Evolutionary conservation across 2,329 filamentous ascomycete species (phyloP).

Genomic region (Sarocladiaceae sp.): DNA sequence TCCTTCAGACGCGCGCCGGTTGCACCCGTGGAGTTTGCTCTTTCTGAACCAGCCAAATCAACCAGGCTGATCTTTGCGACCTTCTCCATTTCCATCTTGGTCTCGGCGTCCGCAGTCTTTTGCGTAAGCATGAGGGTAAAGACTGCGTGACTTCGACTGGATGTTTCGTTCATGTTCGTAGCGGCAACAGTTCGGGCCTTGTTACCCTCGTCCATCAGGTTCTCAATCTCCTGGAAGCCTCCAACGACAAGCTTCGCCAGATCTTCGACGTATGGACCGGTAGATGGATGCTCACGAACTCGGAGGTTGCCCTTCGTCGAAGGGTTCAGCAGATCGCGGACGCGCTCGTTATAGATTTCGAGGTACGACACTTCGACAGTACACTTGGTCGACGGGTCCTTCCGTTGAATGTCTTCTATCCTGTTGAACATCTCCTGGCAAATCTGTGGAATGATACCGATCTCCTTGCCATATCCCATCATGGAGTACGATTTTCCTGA

Average conservation of each 20-base stretch:
- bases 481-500: slow-evolving; percentile 99
- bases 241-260: slow-evolving; percentile 90
- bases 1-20: slow-evolving; percentile 94
- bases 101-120: slow-evolving; percentile 84
- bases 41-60: slow-evolving; percentile 93
- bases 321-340: slow-evolving; percentile 91
- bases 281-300: slow-evolving; percentile 95
- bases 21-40: slow-evolving; percentile 94
- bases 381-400: slow-evolving; percentile 72
- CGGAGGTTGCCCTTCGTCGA: slow-evolving; percentile 94
- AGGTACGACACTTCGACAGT: slow-evolving; percentile 98
- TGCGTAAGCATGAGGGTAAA: slow-evolving; percentile 95
- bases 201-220: slow-evolving; percentile 98
- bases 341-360: slow-evolving; percentile 98
- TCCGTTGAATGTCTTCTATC: slow-evolving; percentile 60
- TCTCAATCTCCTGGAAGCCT: slow-evolving; percentile 91
- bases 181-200: slow-evolving; percentile 96
- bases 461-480: slow-evolving; percentile 98
- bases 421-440: slow-evolving; percentile 96
- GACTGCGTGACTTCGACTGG: slow-evolving; percentile 94
- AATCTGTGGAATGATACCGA: slow-evolving; percentile 93
- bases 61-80: slow-evolving; percentile 97
- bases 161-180: slow-evolving; percentile 99
- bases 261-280: slow-evolving; percentile 96
- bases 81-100: slow-evolving; percentile 95